These are phyloP conservation scores for Monosporozyma solicola DNA, from an alignment of 805 yeast species.

Conservation along the genomic window DNA sequence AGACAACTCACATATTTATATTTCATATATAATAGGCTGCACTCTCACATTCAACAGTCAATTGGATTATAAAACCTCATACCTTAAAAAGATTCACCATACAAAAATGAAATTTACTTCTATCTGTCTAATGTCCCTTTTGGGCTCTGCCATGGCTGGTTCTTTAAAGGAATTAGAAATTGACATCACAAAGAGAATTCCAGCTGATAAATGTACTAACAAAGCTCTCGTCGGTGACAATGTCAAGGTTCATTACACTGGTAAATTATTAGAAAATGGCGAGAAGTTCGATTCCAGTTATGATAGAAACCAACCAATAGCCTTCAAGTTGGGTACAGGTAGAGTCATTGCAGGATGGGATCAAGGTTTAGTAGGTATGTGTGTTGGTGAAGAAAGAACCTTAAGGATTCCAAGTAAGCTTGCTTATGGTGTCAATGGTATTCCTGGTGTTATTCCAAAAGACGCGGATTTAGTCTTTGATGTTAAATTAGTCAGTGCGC, in stretches of 20 bases:
- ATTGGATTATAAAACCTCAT: not conserved
- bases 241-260: constrained; percentile 73
- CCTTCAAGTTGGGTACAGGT: constrained; percentile 66
- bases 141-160: constrained; percentile 14
- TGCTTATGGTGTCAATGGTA: constrained; percentile 71
- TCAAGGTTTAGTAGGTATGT: constrained; percentile 71
- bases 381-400: constrained; percentile 79
- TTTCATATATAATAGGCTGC: no score
- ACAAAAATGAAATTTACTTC: constrained; percentile 4
- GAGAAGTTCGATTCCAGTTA: constrained; percentile 68
- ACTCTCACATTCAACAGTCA: no score
- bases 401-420: constrained; percentile 69
- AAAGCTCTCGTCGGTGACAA: constrained; percentile 57
- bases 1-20: no score
- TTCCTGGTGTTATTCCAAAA: constrained; percentile 72
- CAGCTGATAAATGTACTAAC: constrained; percentile 44
- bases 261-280: constrained; percentile 52
- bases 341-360: constrained; percentile 90
- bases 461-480: constrained; percentile 51
- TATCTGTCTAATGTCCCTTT: constrained; percentile 1
- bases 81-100: not conserved
- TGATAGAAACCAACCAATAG: constrained; percentile 54
- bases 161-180: constrained; percentile 22
- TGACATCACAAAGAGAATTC: constrained; percentile 41
- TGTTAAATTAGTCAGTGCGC: constrained; percentile 21